Percentiles rank a stretch among this genome's conserved stretches.
Conservation (phyloP, 345 rosid species). For the Microthlaspi erraticum region DNA sequence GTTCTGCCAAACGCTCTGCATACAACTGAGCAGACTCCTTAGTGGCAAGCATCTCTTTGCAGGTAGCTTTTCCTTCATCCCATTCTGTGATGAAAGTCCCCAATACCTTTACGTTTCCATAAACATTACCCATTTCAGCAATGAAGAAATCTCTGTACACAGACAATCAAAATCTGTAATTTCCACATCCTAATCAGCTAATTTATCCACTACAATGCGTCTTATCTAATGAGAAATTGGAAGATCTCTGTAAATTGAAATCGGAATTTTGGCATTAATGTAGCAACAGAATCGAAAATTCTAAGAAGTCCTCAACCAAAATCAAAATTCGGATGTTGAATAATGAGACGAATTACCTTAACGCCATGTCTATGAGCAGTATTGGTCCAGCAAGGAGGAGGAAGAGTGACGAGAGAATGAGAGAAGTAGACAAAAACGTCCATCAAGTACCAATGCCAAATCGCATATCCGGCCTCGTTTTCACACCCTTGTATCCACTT, state of each 20-base stretch:
- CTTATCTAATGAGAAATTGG: background rate
- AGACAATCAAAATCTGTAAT: background rate
- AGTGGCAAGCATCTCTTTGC: constrained; percentile 64
- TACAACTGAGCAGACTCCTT: constrained; percentile 70
- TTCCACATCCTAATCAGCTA: background rate
- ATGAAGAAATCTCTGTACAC: background rate
- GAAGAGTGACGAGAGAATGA: constrained; percentile 75
- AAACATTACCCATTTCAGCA: background rate
- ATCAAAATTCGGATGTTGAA: background rate
- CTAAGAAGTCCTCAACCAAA: background rate
- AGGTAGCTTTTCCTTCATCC: constrained; percentile 68
- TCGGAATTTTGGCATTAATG: background rate
- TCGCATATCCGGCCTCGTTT: constrained; percentile 60
- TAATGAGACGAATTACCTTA: constrained; percentile 50
- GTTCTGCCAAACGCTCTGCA: constrained; percentile 78
- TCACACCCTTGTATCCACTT: constrained; percentile 89
- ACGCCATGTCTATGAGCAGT: constrained; percentile 92
- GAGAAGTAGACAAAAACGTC: constrained; percentile 87
- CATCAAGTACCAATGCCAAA: constrained; percentile 95
- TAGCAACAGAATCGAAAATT: background rate
- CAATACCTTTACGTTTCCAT: constrained; percentile 58
- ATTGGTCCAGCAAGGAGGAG: constrained; percentile 94
- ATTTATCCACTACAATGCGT: background rate
- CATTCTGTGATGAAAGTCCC: constrained; percentile 91
- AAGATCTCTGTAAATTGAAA: background rate